These are phyloP conservation scores for Metarhizium brunneum DNA, from an alignment of 2,329 filamentous ascomycete species.

Conservation along the genomic window DNA sequence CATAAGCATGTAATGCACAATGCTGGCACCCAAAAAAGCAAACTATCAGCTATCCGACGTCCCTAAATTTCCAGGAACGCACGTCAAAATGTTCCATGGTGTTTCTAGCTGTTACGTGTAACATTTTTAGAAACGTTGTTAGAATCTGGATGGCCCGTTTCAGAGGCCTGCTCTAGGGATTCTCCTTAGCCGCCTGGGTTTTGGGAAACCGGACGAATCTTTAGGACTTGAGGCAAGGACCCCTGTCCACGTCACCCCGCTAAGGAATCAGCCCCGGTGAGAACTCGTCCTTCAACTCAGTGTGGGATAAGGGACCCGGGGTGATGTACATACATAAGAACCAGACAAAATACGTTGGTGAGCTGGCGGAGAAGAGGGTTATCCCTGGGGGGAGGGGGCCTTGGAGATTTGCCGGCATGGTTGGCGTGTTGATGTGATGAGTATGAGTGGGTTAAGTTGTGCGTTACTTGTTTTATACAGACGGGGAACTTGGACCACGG, in stretches of 20 bases:
- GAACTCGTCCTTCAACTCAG: background rate
- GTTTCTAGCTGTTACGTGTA: background rate
- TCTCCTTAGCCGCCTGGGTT: background rate
- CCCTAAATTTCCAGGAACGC: background rate
- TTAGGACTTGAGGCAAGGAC: background rate
- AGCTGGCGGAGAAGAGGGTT: no score
- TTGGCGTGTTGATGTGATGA: background rate
- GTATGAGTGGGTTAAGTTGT: background rate
- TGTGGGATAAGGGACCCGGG: background rate
- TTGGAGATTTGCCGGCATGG: constrained; percentile 1
- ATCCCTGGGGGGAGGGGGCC: background rate
- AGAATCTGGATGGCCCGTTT: constrained; percentile 3
- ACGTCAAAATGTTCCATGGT: background rate
- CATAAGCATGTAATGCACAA: background rate
- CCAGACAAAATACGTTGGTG: no score
- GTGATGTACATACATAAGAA: background rate
- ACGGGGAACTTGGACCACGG: background rate
- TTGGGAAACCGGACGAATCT: background rate
- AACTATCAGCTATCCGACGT: background rate
- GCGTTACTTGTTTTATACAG: background rate
- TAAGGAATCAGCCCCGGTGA: background rate
- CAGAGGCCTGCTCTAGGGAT: background rate
- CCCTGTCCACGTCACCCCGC: background rate
- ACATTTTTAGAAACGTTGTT: background rate
- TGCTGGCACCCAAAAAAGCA: background rate